Conservation (phyloP, 2,329 filamentous ascomycete species). For the Fusarium sp. region DNA sequence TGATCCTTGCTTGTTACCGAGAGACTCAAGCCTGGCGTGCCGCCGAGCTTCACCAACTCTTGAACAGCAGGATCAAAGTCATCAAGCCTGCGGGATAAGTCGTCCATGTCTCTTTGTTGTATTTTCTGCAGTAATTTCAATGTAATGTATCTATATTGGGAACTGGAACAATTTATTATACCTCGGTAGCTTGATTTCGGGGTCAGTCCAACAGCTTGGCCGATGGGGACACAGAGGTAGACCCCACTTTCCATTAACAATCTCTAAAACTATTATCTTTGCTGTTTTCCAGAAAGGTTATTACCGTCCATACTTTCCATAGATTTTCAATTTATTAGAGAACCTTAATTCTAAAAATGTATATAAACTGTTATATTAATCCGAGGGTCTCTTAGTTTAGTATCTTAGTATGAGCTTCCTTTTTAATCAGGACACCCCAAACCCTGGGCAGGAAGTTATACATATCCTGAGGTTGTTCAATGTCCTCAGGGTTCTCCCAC, state of each 20-base stretch:
- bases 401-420: fast-evolving
- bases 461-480: too few relatives aligned
- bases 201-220: neutral
- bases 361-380: fast-evolving
- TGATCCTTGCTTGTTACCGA: neutral
- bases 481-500: too few relatives aligned
- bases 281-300: neutral
- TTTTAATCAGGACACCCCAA: too few relatives aligned
- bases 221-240: neutral
- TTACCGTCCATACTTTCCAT: fast-evolving
- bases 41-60: neutral
- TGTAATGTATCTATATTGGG: fast-evolving
- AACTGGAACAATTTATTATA: neutral
- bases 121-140: fast-evolving
- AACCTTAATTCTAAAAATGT: too few relatives aligned
- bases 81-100: neutral
- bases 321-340: fast-evolving
- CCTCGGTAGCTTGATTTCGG: neutral
- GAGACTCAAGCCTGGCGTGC: neutral
- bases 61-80: neutral
- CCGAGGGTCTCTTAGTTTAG: fast-evolving
- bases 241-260: neutral
- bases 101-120: neutral
- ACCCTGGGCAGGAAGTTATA: too few relatives aligned
- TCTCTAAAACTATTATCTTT: neutral